A percentile compares a stretch with the other conserved stretches of the same genome.
Evolutionary conservation across 1,284 basidiomycete genomes (phyloP).

Genomic region (Bondarzewia mesenterica): DNA sequence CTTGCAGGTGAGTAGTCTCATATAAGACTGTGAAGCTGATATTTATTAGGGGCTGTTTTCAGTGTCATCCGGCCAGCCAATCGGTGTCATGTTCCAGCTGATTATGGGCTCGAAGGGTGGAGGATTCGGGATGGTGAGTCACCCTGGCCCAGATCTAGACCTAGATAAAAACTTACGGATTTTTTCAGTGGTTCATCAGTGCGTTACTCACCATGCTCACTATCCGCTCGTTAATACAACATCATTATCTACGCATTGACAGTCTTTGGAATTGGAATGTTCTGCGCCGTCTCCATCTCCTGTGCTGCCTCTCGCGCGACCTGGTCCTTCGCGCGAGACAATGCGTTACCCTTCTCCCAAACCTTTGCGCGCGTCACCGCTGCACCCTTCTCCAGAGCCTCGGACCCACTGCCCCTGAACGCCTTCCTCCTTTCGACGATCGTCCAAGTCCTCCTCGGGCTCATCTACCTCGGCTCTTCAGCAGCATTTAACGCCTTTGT

Average conservation of each 20-base stretch:
- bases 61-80: conserved; percentile 56
- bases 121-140: conserved; percentile 50
- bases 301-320: conserved; percentile 62
- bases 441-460: conserved; percentile 46
- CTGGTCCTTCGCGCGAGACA: conserved; percentile 65
- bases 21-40: background rate
- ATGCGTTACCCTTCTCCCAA: conserved; percentile 50
- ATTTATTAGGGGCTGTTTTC: background rate
- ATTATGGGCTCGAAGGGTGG: conserved; percentile 54
- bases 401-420: conserved; percentile 40
- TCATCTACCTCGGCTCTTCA: conserved; percentile 45
- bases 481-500: conserved; percentile 51
- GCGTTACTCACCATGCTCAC: conserved; percentile 17
- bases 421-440: conserved; percentile 50
- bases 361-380: conserved; percentile 41
- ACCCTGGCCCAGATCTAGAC: background rate
- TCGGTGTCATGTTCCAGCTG: conserved; percentile 59
- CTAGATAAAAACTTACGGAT: background rate
- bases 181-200: conserved; percentile 39
- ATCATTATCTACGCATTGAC: background rate
- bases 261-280: conserved; percentile 49
- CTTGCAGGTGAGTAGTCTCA: conserved; percentile 34
- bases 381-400: conserved; percentile 11
- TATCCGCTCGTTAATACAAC: too few relatives aligned
- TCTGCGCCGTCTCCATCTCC: conserved; percentile 52